Percentiles rank a stretch among this genome's conserved stretches.
These are phyloP conservation scores for Pulveroboletus sp. DNA, from an alignment of 768 basidiomycete species.

Conservation along the genomic window DNA sequence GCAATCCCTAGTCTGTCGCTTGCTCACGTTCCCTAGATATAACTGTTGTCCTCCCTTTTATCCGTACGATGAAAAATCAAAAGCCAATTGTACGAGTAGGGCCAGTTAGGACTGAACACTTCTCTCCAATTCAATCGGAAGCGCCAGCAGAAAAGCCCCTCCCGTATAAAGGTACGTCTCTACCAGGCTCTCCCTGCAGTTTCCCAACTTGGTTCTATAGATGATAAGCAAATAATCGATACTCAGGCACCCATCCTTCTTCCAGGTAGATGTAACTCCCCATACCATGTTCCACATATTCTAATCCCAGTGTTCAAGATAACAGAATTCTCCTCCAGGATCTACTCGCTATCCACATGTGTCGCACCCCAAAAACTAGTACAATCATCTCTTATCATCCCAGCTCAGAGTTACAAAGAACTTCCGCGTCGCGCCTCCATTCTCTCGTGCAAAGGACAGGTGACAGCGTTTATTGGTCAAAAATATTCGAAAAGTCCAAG, in stretches of 20 bases:
- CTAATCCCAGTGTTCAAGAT: constrained; percentile 9
- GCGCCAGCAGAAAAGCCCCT: not conserved
- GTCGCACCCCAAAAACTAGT: constrained; percentile 29
- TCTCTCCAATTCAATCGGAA: not conserved
- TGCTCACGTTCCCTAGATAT: constrained; percentile 40
- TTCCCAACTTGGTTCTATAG: constrained; percentile 6
- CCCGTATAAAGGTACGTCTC: constrained; percentile 17
- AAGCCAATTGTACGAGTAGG: constrained; percentile 17
- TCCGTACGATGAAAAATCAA: constrained; percentile 36
- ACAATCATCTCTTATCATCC: constrained; percentile 33
- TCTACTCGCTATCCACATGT: constrained; percentile 51
- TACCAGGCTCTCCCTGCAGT: not conserved
- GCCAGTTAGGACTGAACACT: constrained; percentile 12
- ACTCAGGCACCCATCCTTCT: constrained; percentile 46
- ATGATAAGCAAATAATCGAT: constrained; percentile 38
- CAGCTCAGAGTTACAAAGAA: constrained; percentile 14
- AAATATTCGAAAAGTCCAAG: constrained; percentile 23
- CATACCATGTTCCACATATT: not conserved
- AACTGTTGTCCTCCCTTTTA: constrained; percentile 51
- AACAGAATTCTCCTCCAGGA: constrained; percentile 34
- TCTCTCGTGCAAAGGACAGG: constrained; percentile 28
- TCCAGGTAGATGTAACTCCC: constrained; percentile 22
- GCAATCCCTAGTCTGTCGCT: constrained; percentile 22
- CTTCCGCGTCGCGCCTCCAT: constrained; percentile 29
- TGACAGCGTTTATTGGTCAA: constrained; percentile 33